Conservation (phyloP, 1,139 yeast genomes). For the Blastobotrys apis region DNA sequence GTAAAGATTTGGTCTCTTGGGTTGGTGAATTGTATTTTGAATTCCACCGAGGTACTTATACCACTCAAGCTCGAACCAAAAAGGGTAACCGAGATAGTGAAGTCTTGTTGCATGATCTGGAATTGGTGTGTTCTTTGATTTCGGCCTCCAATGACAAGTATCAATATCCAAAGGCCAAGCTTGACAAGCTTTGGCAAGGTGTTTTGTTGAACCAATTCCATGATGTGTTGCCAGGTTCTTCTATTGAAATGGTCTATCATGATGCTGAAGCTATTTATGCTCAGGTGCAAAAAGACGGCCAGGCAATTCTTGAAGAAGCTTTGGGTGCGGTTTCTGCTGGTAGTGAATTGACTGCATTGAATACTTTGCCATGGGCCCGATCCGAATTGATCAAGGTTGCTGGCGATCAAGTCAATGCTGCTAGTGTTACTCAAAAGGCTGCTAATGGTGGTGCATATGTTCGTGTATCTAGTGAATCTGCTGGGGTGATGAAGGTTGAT, state of each 20-base stretch:
- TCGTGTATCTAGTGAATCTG: conserved; percentile 13
- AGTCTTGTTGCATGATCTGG: conserved; percentile 75
- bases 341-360: conserved; percentile 32
- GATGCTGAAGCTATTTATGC: conserved; percentile 80
- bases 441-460: conserved; percentile 13
- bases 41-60: conserved; percentile 95
- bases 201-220: conserved; percentile 89
- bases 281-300: conserved; percentile 51
- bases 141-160: conserved; percentile 52
- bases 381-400: conserved; percentile 47
- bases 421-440: conserved; percentile 15
- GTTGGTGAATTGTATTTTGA: conserved; percentile 91
- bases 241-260: conserved; percentile 90
- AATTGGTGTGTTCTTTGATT: conserved; percentile 71
- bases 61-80: conserved; percentile 80
- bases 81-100: conserved; percentile 73
- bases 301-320: conserved; percentile 50
- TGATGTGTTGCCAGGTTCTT: conserved; percentile 95
- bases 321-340: conserved; percentile 38
- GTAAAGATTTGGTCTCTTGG: conserved; percentile 76
- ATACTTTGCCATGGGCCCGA: conserved; percentile 69
- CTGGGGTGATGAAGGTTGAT: conserved; percentile 22
- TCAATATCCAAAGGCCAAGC: conserved; percentile 63
- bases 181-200: conserved; percentile 79
- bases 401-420: conserved; percentile 5